Evolutionary conservation across 345 rosid genomes (phyloP), one percentile per base, ranked within the genome.

Genomic region (Syzygium jambos): DNA sequence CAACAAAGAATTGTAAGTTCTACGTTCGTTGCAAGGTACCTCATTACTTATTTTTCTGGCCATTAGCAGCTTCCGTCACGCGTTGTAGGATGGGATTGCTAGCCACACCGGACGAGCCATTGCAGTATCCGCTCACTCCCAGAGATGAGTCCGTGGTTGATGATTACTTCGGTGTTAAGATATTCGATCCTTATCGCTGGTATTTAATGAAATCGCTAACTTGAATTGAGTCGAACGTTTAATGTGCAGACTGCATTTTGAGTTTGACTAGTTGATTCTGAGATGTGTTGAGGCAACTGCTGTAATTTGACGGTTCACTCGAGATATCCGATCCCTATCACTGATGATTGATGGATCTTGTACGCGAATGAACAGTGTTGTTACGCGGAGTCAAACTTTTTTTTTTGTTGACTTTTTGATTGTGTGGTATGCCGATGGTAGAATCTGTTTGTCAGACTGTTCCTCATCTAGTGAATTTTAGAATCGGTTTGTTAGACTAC

Each of bases 171-270:
- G 98, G 99, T 86, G 94, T 95, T 52, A 90, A 91, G 88, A 88
- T 96, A 73, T 82, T 95, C n/a, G 99, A 97, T 87, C 99, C 99
- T 90, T 96, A 95, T 86, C 93, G 99, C 86, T 97, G 99, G 99
- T 96, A 93, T 88, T 52, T 41, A 22, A 25, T 12, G 15, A 25
- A 46, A 27, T 34, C 78, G 30, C 1, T 80, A 30, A 15, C 41
- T 29, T 41, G 52, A 51, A 52, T 29, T 43, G 55, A 23, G 25
- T 55, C 57, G 25, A 55, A 19, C 21, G 61, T 56, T 73, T 25
- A 9, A 9, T 5, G 80, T 9, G 80, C 49, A 19, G 25, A 38
- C 41, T 38, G 41, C 41, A 38, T 17, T 30, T 73, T 38, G 5
- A 73, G 49, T 8, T 65, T 34, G 49, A 73, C 80, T 34, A 34